Evolutionary conservation across 306 rosid species (phyloP), one percentile per base, ranked within the genome.

Genomic region (Rubus idaeus): DNA sequence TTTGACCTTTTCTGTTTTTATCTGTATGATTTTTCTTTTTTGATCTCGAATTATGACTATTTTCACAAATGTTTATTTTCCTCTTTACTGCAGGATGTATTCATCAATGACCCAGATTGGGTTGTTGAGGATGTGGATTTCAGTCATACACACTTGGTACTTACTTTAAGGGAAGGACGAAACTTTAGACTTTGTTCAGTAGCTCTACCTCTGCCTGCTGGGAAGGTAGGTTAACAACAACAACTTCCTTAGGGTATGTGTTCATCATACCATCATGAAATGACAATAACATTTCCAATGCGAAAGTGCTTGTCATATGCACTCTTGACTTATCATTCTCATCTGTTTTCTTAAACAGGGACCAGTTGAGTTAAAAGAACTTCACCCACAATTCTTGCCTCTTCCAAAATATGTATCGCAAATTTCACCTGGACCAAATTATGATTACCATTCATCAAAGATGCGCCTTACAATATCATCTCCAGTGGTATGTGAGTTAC

Each of bases 401-500:
- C 96, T 92, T 81, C 99, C 98, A 45, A 83, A 88, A 87, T 77
- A 83, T 74, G 97, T 89, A 83, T 87, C 90, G 11, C 96, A 92
- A 81, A 92, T 90, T 86, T 90, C 92, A 63, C 88, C 97, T 46
- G 98, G 97, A 83, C 89, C 97, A 60, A 95, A 92, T 86, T 89
- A 92, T 83, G 98, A 95, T 78, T 90, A 79, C 76, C 79, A 84
- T 85, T 95, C 98, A 42, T 75, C 93, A 50, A 83, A 81, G 80
- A 84, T 85, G 97, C 89, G 98, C 64, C 92, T 92, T 75, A 89
- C 88, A 70, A 82, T 92, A 80, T 92, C 97, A 57, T 95, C 97
- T 9, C 94, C 97, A 35, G 96, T 96, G 97, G 97, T 96, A 88
- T 55, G 91, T 88, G 68, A 58, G 66, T 71, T 37, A 17, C 77